Evolutionary conservation across 306 rosid species (phyloP), one percentile per base, ranked within the genome.

Genomic region (Prosopis cineraria): DNA sequence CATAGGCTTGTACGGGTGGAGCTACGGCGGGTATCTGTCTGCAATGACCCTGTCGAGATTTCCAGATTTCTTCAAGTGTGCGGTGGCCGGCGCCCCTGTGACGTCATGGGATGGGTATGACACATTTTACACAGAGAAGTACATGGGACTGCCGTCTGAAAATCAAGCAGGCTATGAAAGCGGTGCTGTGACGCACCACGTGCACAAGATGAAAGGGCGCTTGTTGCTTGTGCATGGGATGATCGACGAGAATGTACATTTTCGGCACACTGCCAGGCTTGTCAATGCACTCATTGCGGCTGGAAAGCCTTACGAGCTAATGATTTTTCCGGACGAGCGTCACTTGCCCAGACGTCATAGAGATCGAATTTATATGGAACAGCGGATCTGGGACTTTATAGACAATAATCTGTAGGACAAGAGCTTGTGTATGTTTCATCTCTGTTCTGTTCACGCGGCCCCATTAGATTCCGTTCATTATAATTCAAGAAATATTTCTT

Each of bases 81-180:
- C 98, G 2, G 82, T 96, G 37, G 87, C 98, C 0, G 99, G 99
- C 4, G 97, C 98, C n/a, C 99, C 99, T 0, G 93, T 90, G 16
- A 96, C 99, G 24, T 89, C 99, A 0, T 96, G 98, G 99, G 99
- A 96, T 4, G 98, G 99, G 19, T 96, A 96, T 29, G 99, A 96
- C 85, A 91, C 99, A 4, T 96, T 93, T 73, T 96, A 96, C 85
- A 96, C 97, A 0, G 99, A 96, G 87, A 96, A 91, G 86, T 96
- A 90, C 90, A 89, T 96, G 99, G 99, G 99, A 10, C 74, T 88
- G 77, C 98, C 98, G 34, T 84, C 82, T 29, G 88, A 87, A 74
- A 88, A 91, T 60, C 66, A 48, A 47, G 69, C 78, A 36, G 85
- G 45, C 22, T 93, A 96, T 22, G 91, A 89, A 84, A 65, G 11